A percentile compares a stretch with the other conserved stretches of the same genome.
Conservation (phyloP, 208 protist genomes). For the Acanthamoeba rhysodes region DNA sequence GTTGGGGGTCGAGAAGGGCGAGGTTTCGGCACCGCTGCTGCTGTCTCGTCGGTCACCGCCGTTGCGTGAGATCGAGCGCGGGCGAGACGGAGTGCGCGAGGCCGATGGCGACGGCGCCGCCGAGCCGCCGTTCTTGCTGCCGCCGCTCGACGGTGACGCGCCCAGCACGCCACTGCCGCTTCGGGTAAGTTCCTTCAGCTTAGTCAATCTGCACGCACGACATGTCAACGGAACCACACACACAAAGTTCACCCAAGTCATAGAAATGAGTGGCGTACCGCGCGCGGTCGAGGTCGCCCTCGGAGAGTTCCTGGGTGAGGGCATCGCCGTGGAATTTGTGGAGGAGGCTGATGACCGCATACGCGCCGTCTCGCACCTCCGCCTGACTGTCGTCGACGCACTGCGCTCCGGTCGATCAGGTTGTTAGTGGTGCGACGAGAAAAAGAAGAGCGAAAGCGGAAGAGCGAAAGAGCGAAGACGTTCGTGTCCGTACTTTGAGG, state of each 20-base stretch:
- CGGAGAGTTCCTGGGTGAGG: slow-evolving; percentile 21
- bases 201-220: background rate
- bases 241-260: no score
- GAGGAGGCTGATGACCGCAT: slow-evolving; percentile 6
- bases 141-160: background rate
- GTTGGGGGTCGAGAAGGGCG: background rate
- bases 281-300: slow-evolving; percentile 30
- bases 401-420: background rate
- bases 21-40: background rate
- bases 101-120: background rate
- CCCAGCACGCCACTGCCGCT: background rate
- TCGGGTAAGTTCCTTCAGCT: background rate
- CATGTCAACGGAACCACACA: no score
- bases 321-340: slow-evolving; percentile 23
- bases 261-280: background rate
- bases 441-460: background rate
- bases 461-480: background rate
- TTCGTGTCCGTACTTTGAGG: background rate
- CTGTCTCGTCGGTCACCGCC: background rate
- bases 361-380: slow-evolving; percentile 53
- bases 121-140: background rate
- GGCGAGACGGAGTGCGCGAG: background rate
- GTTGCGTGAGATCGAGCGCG: background rate
- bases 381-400: slow-evolving; percentile 70
- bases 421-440: no score